phyloP scores from a whole-genome alignment of 179 eudicot species.

The Actinidia arguta region DNA sequence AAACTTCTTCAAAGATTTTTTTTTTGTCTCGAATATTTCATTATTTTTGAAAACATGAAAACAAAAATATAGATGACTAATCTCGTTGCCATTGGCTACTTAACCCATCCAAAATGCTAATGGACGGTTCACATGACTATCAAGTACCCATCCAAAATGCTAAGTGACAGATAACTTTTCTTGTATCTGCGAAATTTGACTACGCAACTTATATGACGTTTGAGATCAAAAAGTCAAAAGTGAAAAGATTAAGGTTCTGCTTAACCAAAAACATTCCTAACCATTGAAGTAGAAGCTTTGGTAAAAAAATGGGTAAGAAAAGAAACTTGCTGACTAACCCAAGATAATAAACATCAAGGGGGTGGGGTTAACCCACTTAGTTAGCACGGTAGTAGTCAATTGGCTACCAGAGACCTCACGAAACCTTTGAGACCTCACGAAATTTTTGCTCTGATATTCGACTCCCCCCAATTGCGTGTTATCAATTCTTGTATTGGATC shows the following conservation, averaged over 20 bases:
- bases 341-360: neutral
- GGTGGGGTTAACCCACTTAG: no score
- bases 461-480: no score
- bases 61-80: neutral
- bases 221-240: conserved; percentile 5
- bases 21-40: no score
- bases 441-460: no score
- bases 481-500: no score
- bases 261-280: neutral
- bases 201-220: neutral
- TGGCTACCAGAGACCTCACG: no score
- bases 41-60: neutral
- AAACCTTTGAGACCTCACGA: no score
- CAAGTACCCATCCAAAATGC: neutral
- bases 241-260: neutral
- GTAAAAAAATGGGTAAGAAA: neutral
- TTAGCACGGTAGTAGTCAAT: no score
- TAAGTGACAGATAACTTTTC: conserved; percentile 6
- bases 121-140: neutral
- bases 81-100: neutral
- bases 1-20: no score
- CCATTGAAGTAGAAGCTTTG: neutral
- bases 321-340: neutral
- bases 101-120: neutral
- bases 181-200: neutral